These are phyloP conservation scores for Podila verticillata DNA, from an alignment of 192 early-diverging fungal species.

Conservation along the genomic window DNA sequence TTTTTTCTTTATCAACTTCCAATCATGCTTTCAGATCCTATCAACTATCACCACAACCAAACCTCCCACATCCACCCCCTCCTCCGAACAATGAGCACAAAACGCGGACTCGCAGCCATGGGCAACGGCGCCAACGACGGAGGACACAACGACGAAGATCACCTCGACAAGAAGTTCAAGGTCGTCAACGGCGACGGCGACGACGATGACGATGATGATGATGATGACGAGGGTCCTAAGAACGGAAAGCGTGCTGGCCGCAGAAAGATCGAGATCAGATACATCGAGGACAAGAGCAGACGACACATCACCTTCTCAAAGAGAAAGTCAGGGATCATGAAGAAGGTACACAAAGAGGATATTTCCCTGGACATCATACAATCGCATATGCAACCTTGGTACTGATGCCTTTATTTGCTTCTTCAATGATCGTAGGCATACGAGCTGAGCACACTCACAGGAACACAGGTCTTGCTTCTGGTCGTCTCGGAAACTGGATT, in stretches of 20 bases:
- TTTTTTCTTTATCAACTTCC: too few species aligned
- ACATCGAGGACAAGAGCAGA: conserved; percentile 92
- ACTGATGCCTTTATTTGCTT: not conserved
- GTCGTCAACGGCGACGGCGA: conserved; percentile 58
- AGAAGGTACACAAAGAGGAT: conserved; percentile 71
- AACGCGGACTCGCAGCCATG: conserved; percentile 8
- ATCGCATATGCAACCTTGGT: not conserved
- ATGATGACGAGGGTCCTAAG: conserved; percentile 59
- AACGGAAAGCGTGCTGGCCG: conserved; percentile 79
- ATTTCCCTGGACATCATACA: not conserved
- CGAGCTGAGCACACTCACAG: conserved; percentile 92
- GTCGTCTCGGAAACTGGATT: conserved; percentile 96
- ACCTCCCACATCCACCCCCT: too few species aligned
- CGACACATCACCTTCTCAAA: conserved; percentile 96
- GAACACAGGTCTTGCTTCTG: conserved; percentile 92
- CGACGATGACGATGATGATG: conserved; percentile 73
- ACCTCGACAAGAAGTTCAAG: conserved; percentile 53
- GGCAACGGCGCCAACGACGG: conserved; percentile 17
- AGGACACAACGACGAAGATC: conserved; percentile 33
- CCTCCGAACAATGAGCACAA: too few species aligned
- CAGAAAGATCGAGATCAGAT: conserved; percentile 96
- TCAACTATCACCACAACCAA: too few species aligned
- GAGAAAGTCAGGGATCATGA: conserved; percentile 97
- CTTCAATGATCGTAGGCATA: conserved; percentile 69
- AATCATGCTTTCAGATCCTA: too few species aligned